Base-by-base conservation (phyloP, 805 yeast genomes). In the Ogataea chonburiensis region DNA sequence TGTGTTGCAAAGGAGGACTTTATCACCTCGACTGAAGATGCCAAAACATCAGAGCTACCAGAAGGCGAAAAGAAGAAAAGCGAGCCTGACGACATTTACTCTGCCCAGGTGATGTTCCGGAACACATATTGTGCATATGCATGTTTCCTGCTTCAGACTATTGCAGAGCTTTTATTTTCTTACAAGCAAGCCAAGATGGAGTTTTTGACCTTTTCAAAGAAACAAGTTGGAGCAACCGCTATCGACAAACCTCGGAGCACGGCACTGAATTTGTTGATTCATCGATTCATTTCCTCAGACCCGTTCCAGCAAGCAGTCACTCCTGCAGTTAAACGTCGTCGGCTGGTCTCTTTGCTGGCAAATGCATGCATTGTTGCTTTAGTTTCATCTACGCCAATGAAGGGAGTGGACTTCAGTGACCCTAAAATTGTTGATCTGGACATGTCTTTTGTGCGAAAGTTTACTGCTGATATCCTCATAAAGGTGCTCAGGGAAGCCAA, bases 111-210 rank as follows among this genome's bases (percentile, higher is more conserved):
- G 8, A 42, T 73, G 9, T 58, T 70, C 29, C 68, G 64, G 38
- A 84, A 83, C 52, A 63, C 68, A 6, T 68, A 73, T 19, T 85
- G 81, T 58, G 70, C 79, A 0, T 81, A 84, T 49, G 76, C 79
- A 40, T 71, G 81, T 28, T 88, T 81, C 56, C 59, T 89, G 30
- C 61, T 89, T 24, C 85, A 79, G 46, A 61, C 77, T 0, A 58
- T 88, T 24, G 71, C 79, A 0, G 97, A 89, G 47, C 61, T 87
- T 6, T 58, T 89, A 6, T 75, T 80, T 2, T 84, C 96, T 2
- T 89, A 88, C 55, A 82, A 80, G 43, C 81, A 79, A 43, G 76
- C 88, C 33, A 89, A 89, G 56, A 70, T 84, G 32, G 96, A 88
- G 50, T 83, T 89, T 50, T 63, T 88, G 38, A 79, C 91, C 0